These are phyloP conservation scores for Jasminum sambac DNA, from an alignment of 257 asterid species.

Conservation along the genomic window DNA sequence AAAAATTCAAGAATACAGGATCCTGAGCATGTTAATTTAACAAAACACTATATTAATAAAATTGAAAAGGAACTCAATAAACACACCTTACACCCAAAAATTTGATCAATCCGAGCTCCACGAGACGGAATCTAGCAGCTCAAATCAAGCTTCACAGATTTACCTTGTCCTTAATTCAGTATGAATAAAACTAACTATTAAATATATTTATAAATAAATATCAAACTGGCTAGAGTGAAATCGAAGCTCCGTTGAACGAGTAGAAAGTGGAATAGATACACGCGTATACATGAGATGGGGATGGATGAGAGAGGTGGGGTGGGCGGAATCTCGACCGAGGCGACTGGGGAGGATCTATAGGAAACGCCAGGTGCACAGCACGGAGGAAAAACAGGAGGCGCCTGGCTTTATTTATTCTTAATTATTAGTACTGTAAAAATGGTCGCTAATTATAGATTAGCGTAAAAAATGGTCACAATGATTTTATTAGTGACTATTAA, in stretches of 20 bases:
- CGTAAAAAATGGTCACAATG: not conserved
- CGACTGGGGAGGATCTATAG: not conserved
- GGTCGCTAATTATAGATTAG: not conserved
- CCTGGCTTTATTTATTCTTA: not conserved
- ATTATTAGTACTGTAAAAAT: no score
- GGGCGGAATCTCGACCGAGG: not conserved
- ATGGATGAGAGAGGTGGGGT: not conserved
- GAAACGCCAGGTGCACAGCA: not conserved
- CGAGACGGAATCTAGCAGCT: constrained; percentile 20
- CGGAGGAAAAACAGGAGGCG: not conserved
- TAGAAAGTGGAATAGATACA: not conserved
- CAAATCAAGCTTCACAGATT: constrained; percentile 24
- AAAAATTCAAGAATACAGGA: not conserved
- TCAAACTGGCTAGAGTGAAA: not conserved
- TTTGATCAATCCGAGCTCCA: constrained; percentile 21
- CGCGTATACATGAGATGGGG: not conserved
- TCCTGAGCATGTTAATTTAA: not conserved
- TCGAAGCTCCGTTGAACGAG: not conserved
- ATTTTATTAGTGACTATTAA: not conserved
- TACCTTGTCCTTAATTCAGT: not conserved
- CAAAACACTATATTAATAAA: not conserved
- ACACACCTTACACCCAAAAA: constrained; percentile 28
- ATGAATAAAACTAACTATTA: not conserved
- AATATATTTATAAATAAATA: not conserved
- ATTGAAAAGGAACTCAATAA: not conserved